Base-by-base conservation (phyloP, 768 basidiomycete genomes). In the Leccinum truebloodii region DNA sequence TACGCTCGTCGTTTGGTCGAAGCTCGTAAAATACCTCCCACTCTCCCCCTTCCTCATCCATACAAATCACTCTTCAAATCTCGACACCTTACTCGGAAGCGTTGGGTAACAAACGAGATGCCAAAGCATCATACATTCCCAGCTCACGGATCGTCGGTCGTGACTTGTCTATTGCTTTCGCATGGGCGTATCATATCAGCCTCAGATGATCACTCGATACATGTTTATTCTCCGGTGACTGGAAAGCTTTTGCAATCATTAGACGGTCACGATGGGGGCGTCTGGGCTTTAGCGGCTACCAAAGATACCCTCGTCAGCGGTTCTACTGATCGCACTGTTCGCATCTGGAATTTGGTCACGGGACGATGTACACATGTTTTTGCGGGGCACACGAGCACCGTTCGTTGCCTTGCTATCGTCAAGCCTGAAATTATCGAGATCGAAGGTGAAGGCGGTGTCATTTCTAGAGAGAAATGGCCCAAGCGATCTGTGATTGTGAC, bases 191-290 rank as follows among this genome's bases (percentile, higher is more conserved):
- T 99, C 76, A 94, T 99, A 69, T 95, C 93, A 12, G 95, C 96
- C 12, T 96, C 94, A 1, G 96, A 99, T 74, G 95, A 98, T 75
- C 94, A 98, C 67, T 92, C 94, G 4, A 97, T 98, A 69, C 92
- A 95, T 69, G 87, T 99, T 51, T 98, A 96, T 73, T 90, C 89
- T 24, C 95, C 93, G n/a, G 73, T 82, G 22, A 91, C 89, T 0
- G 96, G 96, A 13, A 81, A 85, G 39, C 82, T 92, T 22, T 73
- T 89, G 5, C 86, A 83, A 46, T 84, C 88, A 2, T 81, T 98
- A 48, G 83, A 90, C 59, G 96, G 95, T 3, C 95, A 98, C 67
- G 92, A 94, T 66, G 95, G 95, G 54, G 95, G 95, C 18, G 94
- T 98, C 1, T 98, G 95, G 95, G 95, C 95, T 16, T 79, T 98